Base-by-base conservation (phyloP, 164 flowering plant species). In the Cinnamomum micranthum region DNA sequence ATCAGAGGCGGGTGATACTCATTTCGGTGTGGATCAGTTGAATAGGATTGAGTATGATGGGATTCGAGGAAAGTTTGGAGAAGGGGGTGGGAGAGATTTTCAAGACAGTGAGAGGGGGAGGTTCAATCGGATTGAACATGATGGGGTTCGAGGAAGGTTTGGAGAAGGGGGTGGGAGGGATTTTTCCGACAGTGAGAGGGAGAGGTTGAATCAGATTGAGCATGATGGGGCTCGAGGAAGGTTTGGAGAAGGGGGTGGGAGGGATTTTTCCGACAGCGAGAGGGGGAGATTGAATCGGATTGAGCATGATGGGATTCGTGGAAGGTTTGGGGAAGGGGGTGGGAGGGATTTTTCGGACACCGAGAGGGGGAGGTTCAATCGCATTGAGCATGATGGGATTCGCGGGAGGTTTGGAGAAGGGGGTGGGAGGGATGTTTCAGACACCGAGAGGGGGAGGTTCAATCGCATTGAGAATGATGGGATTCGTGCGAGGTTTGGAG, bases 61-160 rank as follows among this genome's bases (percentile, higher is more conserved):
- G 20, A 22, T 65, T 13, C 62, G 81, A 73, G 83, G 73, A 14
- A 78, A 76, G 73, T 86, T 83, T 70, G 77, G 13, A 17, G 50
- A 68, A 13, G 27, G 68, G 31, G 68, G 24, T 65, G 24, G 24
- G 12, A 23, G 28, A 25, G 28, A 25, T 6, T 12, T 20, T 41
- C 5, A 1, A 1, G 47, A 41, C 47, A 41, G 2, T 9, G 47
- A 41, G 47, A 1, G 47, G 47, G 47, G 10, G 47, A 41, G 47
- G 17, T 64, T 15, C 19, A 78, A 68, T 75, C 79, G 79, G 75
- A 83, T 78, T 15, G 71, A 72, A 51, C 62, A 69, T 58, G 82
- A 87, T 78, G 81, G 28, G 20, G 25, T 65, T 13, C 62, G 81
- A 75, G 84, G 73, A 14, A 78, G 77, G 73, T 86, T 83, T 70